Evolutionary conservation across 257 asterid genomes (phyloP).

Genomic region (Euphrasia confusa): DNA sequence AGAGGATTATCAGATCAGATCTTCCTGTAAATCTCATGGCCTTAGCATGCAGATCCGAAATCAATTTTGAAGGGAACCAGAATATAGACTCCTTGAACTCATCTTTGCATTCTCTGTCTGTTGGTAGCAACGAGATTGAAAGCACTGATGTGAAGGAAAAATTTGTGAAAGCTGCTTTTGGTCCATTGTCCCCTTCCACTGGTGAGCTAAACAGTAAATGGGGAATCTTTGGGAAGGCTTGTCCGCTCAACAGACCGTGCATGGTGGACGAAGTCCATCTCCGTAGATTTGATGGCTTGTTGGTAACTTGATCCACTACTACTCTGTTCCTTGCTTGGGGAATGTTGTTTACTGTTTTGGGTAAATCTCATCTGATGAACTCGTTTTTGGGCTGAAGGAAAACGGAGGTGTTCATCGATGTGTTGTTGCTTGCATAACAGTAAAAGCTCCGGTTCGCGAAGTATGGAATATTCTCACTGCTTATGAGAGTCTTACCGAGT

Average conservation of each 20-base stretch:
- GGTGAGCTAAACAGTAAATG: slow-evolving; percentile 58
- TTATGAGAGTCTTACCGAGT: slow-evolving; percentile 90
- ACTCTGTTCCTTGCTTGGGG: slow-evolving; percentile 8
- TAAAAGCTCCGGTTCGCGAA: slow-evolving; percentile 79
- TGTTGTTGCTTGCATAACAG: slow-evolving; percentile 91
- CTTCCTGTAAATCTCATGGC: slow-evolving; percentile 94
- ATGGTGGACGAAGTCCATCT: slow-evolving; percentile 94
- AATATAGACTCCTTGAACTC: slow-evolving; percentile 26
- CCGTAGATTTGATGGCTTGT: slow-evolving; percentile 90
- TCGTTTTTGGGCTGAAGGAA: slow-evolving; percentile 54
- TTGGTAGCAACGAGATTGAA: slow-evolving; percentile 29
- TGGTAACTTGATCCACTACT: slow-evolving; percentile 51
- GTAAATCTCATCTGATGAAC: slow-evolving; percentile 26
- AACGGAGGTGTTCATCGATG: slow-evolving; percentile 95
- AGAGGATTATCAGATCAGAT: slow-evolving; percentile 86
- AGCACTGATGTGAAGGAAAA: slow-evolving; percentile 35
- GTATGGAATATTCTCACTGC: slow-evolving; percentile 89
- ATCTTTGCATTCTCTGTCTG: slow-evolving; percentile 33
- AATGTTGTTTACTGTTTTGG: slow-evolving; percentile 4
- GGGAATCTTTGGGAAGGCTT: slow-evolving; percentile 80
- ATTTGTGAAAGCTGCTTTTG: slow-evolving; percentile 48
- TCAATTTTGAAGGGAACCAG: slow-evolving; percentile 55
- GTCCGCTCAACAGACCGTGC: slow-evolving; percentile 71
- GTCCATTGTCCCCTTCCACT: slow-evolving; percentile 56
- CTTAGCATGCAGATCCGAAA: slow-evolving; percentile 81